These are phyloP conservation scores for Boletus mariae DNA, from an alignment of 1,284 basidiomycete species.

Conservation along the genomic window DNA sequence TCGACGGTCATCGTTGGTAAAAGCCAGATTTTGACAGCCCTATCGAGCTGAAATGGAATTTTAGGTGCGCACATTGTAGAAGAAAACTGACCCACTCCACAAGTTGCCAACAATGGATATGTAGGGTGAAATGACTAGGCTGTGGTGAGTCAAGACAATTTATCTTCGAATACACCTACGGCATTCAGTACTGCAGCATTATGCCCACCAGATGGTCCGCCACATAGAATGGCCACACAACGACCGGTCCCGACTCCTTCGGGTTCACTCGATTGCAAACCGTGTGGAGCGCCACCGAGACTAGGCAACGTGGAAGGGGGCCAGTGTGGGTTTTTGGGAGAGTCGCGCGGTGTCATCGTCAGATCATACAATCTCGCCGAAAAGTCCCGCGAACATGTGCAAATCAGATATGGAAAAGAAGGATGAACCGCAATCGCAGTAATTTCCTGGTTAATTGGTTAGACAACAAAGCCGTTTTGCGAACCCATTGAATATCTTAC, in stretches of 20 bases:
- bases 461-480: not conserved
- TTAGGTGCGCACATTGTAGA: slow-evolving; percentile 7
- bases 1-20: slow-evolving; percentile 34
- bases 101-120: slow-evolving; percentile 65
- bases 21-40: slow-evolving; percentile 69
- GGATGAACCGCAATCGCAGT: slow-evolving; percentile 65
- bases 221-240: slow-evolving; percentile 61
- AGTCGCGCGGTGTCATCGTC: slow-evolving; percentile 33
- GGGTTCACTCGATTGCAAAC: slow-evolving; percentile 52
- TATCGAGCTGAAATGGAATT: slow-evolving; percentile 51
- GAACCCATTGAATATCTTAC: slow-evolving; percentile 37
- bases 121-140: slow-evolving; percentile 60
- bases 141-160: slow-evolving; percentile 8
- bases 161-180: slow-evolving; percentile 37
- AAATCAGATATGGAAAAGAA: slow-evolving; percentile 51
- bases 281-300: slow-evolving; percentile 65
- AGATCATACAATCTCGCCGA: slow-evolving; percentile 65
- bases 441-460: slow-evolving; percentile 45
- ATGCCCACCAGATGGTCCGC: slow-evolving; percentile 69
- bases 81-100: slow-evolving; percentile 50
- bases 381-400: slow-evolving; percentile 66
- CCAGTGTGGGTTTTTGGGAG: slow-evolving; percentile 55
- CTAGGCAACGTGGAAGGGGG: slow-evolving; percentile 47
- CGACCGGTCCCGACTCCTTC: slow-evolving; percentile 61
- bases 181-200: slow-evolving; percentile 60